These are phyloP conservation scores for Epichloe gansuensis DNA, from an alignment of 2,329 filamentous ascomycete species.

Conservation along the genomic window DNA sequence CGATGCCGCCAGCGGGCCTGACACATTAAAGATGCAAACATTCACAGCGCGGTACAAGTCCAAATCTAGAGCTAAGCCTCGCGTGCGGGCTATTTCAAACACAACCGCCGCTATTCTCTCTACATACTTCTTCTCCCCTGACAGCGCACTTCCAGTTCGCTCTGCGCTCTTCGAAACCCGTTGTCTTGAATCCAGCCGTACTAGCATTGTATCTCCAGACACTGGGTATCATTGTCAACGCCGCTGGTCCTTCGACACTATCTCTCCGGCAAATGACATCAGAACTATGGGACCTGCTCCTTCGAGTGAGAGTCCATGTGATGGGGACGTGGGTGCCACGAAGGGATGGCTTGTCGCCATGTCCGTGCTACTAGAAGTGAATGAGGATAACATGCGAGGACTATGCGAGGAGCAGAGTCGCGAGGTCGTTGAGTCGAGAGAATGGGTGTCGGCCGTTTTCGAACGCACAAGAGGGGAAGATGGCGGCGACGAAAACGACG, in stretches of 20 bases:
- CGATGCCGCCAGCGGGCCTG: slow-evolving; percentile 66
- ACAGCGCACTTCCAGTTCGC: slow-evolving; percentile 67
- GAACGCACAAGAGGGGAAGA: slow-evolving; percentile 41
- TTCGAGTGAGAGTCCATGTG: slow-evolving; percentile 50
- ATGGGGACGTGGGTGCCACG: slow-evolving; percentile 53
- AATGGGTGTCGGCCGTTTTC: slow-evolving; percentile 75
- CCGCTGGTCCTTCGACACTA: slow-evolving; percentile 68
- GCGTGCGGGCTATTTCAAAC: slow-evolving; percentile 54
- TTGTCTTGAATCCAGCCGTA: slow-evolving; percentile 63
- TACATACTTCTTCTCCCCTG: slow-evolving; percentile 71
- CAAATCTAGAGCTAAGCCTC: slow-evolving; percentile 23
- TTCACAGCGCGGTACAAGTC: slow-evolving; percentile 54
- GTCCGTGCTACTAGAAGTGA: slow-evolving; percentile 71
- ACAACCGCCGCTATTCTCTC: slow-evolving; percentile 66
- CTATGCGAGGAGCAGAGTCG: slow-evolving; percentile 64
- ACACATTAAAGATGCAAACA: slow-evolving; percentile 76
- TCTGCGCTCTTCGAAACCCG: slow-evolving; percentile 35
- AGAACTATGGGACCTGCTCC: slow-evolving; percentile 74
- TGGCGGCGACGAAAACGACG: slow-evolving; percentile 59
- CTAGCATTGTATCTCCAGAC: slow-evolving; percentile 78
- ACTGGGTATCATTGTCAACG: slow-evolving; percentile 68
- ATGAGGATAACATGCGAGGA: slow-evolving; percentile 56
- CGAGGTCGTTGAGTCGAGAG: slow-evolving; percentile 72
- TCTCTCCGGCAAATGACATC: slow-evolving; percentile 67
- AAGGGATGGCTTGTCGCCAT: slow-evolving; percentile 69